phyloP scores from a whole-genome alignment of 106 monocot genomes.

The Narthecium ossifragum region DNA sequence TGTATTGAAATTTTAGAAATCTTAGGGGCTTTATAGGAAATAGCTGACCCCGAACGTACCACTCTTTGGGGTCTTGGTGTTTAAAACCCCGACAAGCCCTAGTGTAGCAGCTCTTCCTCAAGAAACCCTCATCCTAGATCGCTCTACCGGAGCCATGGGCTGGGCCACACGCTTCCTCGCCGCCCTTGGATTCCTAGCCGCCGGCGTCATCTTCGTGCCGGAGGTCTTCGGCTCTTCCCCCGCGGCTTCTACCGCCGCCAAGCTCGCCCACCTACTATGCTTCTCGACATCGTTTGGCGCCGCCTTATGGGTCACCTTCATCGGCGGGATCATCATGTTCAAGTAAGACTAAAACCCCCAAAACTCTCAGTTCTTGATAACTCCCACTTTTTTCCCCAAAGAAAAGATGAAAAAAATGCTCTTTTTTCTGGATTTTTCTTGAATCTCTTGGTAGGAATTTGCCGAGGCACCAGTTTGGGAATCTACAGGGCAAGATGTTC shows the following conservation, averaged over 20 bases:
- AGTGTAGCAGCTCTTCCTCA: neutral
- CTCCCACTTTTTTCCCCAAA: neutral
- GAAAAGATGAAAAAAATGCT: too few relatives aligned
- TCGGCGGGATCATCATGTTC: slow-evolving; percentile 98
- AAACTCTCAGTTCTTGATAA: neutral
- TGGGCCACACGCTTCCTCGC: slow-evolving; percentile 37
- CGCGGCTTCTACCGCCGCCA: slow-evolving; percentile 20
- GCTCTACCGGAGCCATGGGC: slow-evolving; percentile 19
- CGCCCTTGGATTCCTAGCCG: slow-evolving; percentile 33
- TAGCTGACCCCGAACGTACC: too few relatives aligned
- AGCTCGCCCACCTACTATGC: slow-evolving; percentile 40
- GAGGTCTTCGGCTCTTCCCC: slow-evolving; percentile 18
- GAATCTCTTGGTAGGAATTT: slow-evolving; percentile 38
- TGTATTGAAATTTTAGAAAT: too few relatives aligned
- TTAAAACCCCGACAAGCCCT: too few relatives aligned
- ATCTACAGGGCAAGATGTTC: slow-evolving; percentile 91
- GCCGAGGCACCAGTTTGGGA: slow-evolving; percentile 96
- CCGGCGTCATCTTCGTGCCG: slow-evolving; percentile 30
- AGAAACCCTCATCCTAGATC: neutral
- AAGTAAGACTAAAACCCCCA: slow-evolving; percentile 43
- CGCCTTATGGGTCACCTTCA: slow-evolving; percentile 48
- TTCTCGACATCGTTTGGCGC: slow-evolving; percentile 41
- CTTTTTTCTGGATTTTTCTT: neutral
- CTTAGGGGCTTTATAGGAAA: too few relatives aligned
- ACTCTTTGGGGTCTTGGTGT: too few relatives aligned